Conservation (phyloP, 2,329 filamentous ascomycete genomes). For the Juglanconis oblonga region DNA sequence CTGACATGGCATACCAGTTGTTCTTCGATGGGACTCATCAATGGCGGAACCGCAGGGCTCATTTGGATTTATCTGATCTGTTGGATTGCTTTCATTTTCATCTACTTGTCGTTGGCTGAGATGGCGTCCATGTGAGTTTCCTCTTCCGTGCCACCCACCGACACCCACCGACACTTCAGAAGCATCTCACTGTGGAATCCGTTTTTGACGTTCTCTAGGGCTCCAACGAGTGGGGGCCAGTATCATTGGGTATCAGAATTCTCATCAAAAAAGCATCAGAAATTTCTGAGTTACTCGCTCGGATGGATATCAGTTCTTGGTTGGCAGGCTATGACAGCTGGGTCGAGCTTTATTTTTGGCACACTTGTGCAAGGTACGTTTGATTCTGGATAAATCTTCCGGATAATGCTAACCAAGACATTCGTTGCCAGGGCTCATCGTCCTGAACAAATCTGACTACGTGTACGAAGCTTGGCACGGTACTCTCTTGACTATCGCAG, state of each 20-base stretch:
- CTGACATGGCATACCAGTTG: not conserved
- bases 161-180: too few species aligned
- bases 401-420: not conserved
- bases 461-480: not conserved
- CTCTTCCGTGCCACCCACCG: too few species aligned
- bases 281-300: slow-evolving; percentile 50
- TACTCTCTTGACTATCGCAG: not conserved
- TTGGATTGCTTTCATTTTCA: slow-evolving; percentile 43
- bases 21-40: slow-evolving; percentile 35
- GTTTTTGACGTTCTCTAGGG: slow-evolving; percentile 26
- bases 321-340: slow-evolving; percentile 33
- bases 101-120: slow-evolving; percentile 39
- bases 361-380: not conserved
- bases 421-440: slow-evolving; percentile 24
- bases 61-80: slow-evolving; percentile 50
- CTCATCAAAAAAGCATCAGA: slow-evolving; percentile 44
- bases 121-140: slow-evolving; percentile 37
- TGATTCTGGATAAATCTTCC: not conserved
- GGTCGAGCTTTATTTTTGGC: not conserved
- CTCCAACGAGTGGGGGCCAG: slow-evolving; percentile 7
- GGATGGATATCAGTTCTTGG: slow-evolving; percentile 45
- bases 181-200: too few species aligned
- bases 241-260: slow-evolving; percentile 59
- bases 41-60: slow-evolving; percentile 51
- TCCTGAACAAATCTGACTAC: not conserved